phyloP scores from a whole-genome alignment of 176 grass and related monocot genomes.

The Elaeis guineensis region DNA sequence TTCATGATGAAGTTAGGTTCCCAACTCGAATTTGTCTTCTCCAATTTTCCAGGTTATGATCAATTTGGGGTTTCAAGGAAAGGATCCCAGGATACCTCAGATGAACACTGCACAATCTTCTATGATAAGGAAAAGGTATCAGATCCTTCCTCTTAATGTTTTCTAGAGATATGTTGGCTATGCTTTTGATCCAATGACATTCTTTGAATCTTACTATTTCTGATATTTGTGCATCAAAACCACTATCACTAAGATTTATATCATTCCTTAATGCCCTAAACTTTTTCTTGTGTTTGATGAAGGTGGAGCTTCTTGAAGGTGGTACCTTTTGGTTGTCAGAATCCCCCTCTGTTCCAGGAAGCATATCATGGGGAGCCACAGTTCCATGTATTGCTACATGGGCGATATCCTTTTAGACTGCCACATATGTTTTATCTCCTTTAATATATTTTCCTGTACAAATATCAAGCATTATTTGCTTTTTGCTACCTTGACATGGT shows the following conservation, averaged over 20 bases:
- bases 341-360: constrained; percentile 90
- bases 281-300: constrained; percentile 29
- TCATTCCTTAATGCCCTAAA: constrained; percentile 2
- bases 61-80: constrained; percentile 99
- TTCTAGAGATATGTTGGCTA: too few relatives aligned
- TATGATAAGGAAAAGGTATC: constrained; percentile 96
- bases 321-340: constrained; percentile 99
- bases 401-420: constrained; percentile 78
- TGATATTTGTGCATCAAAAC: too few relatives aligned
- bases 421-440: too few relatives aligned
- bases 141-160: neutral
- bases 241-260: too few relatives aligned
- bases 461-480: neutral
- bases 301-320: constrained; percentile 97
- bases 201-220: too few relatives aligned
- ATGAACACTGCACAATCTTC: constrained; percentile 97
- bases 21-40: neutral
- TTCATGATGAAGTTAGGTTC: too few relatives aligned
- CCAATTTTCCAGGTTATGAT: constrained; percentile 57
- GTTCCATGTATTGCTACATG: constrained; percentile 89
- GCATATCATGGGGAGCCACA: constrained; percentile 81
- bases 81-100: constrained; percentile 78
- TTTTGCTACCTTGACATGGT: constrained; percentile 73
- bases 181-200: too few relatives aligned
- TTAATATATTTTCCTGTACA: too few relatives aligned